A percentile compares a stretch with the other conserved stretches of the same genome.
These are phyloP conservation scores for Nidularia pulvinata DNA, from an alignment of 768 basidiomycete genomes.

Conservation along the genomic window DNA sequence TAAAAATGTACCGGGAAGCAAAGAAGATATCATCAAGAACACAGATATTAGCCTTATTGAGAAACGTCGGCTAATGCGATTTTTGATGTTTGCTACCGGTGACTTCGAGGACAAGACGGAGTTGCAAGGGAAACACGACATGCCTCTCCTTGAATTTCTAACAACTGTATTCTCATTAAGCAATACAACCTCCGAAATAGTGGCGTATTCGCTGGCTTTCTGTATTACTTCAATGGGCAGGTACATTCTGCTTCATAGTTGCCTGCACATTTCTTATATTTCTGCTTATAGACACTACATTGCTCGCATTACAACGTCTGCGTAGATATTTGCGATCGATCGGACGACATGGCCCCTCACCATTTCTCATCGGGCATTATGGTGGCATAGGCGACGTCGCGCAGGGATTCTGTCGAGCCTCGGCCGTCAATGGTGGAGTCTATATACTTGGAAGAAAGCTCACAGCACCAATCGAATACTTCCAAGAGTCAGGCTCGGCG, in stretches of 20 bases:
- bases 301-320: constrained; percentile 67
- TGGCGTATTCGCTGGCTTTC: constrained; percentile 81
- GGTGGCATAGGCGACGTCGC: constrained; percentile 91
- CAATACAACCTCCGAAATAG: constrained; percentile 51
- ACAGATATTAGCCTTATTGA: constrained; percentile 75
- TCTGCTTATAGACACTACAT: constrained; percentile 57
- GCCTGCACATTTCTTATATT: constrained; percentile 4
- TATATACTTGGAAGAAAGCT: constrained; percentile 70
- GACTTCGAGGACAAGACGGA: constrained; percentile 71
- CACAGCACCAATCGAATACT: constrained; percentile 15
- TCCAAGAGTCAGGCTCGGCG: background rate
- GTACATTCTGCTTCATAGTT: constrained; percentile 7
- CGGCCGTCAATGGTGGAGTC: constrained; percentile 78
- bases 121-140: constrained; percentile 49
- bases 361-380: constrained; percentile 95
- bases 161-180: constrained; percentile 61
- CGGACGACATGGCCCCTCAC: constrained; percentile 79
- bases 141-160: constrained; percentile 67
- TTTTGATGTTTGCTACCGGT: constrained; percentile 77
- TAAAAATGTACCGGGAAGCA: constrained; percentile 81
- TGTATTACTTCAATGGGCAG: constrained; percentile 60
- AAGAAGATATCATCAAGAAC: constrained; percentile 93
- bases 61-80: constrained; percentile 92
- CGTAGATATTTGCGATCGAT: constrained; percentile 73
- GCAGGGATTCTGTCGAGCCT: constrained; percentile 87